A percentile compares a stretch with the other conserved stretches of the same genome.
Conservation (phyloP, 108 stramenopile genomes). For the Cylindrotheca fusiformis region DNA sequence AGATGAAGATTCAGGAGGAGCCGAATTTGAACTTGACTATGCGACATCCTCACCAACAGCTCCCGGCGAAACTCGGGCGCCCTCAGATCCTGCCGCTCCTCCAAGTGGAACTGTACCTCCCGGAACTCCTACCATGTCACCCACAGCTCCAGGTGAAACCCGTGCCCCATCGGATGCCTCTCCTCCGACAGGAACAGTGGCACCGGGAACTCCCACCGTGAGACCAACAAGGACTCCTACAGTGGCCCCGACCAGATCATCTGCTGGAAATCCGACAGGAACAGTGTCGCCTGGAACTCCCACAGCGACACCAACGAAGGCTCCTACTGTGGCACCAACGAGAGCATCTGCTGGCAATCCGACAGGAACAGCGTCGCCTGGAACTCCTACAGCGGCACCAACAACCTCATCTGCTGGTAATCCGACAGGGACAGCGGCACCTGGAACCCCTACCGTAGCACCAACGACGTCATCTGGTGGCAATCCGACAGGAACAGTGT, state of each 20-base stretch:
- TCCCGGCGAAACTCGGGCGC: neutral
- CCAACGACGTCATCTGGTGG: neutral
- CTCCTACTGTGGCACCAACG: too few relatives aligned
- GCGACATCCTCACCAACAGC: neutral
- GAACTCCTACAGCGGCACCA: neutral
- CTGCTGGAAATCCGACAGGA: too few relatives aligned
- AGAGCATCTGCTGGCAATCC: too few relatives aligned
- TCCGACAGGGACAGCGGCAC: neutral
- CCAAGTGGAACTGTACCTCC: neutral
- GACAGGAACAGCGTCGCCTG: neutral
- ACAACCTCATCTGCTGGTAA: too few relatives aligned
- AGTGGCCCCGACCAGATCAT: too few relatives aligned
- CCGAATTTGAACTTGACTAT: neutral
- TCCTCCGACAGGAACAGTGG: neutral
- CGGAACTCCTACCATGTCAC: neutral
- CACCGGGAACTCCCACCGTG: neutral
- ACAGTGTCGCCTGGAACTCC: neutral
- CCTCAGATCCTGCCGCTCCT: neutral
- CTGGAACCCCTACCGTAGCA: neutral
- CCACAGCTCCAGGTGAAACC: neutral
- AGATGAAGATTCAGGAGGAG: neutral
- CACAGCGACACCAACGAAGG: neutral
- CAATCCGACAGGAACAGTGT: neutral
- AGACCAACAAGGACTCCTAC: neutral
- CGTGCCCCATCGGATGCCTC: neutral